Percentiles rank a stretch among this genome's conserved stretches.
phyloP scores from a whole-genome alignment of 164 flowering plant genomes.

The Vitis vinifera region DNA sequence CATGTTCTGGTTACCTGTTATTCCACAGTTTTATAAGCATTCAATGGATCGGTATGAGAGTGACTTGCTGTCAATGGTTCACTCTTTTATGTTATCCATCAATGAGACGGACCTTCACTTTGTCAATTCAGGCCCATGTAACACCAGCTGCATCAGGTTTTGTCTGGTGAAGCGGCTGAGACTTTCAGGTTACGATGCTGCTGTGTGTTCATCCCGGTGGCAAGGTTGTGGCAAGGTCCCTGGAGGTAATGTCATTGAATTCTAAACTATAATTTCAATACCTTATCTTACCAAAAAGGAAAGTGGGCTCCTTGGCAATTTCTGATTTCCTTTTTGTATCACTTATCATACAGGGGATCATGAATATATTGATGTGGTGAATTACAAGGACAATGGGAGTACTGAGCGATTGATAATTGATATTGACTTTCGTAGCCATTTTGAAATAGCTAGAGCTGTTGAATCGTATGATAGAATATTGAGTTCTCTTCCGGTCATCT shows the following conservation, averaged over 20 bases:
- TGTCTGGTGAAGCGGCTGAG: constrained; percentile 71
- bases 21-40: constrained; percentile 58
- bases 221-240: constrained; percentile 76
- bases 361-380: constrained; percentile 79
- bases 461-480: constrained; percentile 70
- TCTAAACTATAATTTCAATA: neutral
- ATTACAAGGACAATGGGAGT: constrained; percentile 32
- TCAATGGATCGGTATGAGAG: constrained; percentile 54
- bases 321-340: neutral
- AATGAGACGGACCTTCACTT: constrained; percentile 51
- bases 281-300: no score
- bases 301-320: no score
- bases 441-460: constrained; percentile 94
- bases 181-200: constrained; percentile 83
- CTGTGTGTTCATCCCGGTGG: constrained; percentile 78
- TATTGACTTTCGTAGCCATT: constrained; percentile 86
- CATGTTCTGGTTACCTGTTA: neutral
- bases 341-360: constrained; percentile 62
- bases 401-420: constrained; percentile 77
- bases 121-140: constrained; percentile 55
- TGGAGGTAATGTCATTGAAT: constrained; percentile 57
- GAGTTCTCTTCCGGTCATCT: constrained; percentile 73
- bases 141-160: constrained; percentile 75
- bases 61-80: constrained; percentile 57
- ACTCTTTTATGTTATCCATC: constrained; percentile 57